Conservation (phyloP, 805 yeast genomes). For the Ogataea chonburiensis region DNA sequence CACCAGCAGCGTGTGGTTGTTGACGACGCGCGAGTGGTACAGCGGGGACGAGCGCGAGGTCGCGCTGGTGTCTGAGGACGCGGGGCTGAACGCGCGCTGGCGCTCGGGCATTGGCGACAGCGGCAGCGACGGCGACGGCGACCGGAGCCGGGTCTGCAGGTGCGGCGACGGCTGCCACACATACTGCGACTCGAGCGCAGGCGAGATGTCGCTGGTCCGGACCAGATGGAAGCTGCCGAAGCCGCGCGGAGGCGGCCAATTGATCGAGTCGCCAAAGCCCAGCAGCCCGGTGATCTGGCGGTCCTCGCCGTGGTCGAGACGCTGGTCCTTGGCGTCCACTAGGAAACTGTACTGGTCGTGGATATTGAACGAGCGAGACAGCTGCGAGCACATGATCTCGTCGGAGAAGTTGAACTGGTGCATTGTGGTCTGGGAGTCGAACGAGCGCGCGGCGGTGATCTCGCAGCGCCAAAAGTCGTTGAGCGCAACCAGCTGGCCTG, state of each 20-base stretch:
- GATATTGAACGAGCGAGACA: slow-evolving; percentile 30
- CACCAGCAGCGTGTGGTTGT: slow-evolving; percentile 27
- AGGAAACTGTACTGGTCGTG: slow-evolving; percentile 21
- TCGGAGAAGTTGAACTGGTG: slow-evolving; percentile 32
- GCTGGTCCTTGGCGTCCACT: slow-evolving; percentile 20
- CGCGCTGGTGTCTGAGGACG: slow-evolving; percentile 2
- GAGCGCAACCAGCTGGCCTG: slow-evolving; percentile 30
- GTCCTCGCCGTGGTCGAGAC: slow-evolving; percentile 7
- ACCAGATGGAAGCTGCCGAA: slow-evolving; percentile 27
- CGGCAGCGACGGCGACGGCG: slow-evolving; percentile 4
- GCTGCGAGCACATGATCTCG: slow-evolving; percentile 31
- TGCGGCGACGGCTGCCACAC: slow-evolving; percentile 2
- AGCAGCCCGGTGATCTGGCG: slow-evolving; percentile 26
- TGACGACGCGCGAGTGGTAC: slow-evolving; percentile 5
- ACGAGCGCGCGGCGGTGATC: slow-evolving; percentile 31
- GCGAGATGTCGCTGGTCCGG: slow-evolving; percentile 14
- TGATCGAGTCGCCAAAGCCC: slow-evolving; percentile 18
- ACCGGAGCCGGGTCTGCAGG: neutral
- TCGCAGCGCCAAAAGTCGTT: slow-evolving; percentile 37
- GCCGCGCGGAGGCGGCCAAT: slow-evolving; percentile 36
- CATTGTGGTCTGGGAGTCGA: slow-evolving; percentile 13
- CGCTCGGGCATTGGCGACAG: slow-evolving; percentile 1
- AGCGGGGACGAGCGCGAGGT: slow-evolving; percentile 16
- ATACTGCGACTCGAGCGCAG: slow-evolving; percentile 1
- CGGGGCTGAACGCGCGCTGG: neutral